phyloP scores from a whole-genome alignment of 257 asterid species.

The Paraleonurus japonicus region DNA sequence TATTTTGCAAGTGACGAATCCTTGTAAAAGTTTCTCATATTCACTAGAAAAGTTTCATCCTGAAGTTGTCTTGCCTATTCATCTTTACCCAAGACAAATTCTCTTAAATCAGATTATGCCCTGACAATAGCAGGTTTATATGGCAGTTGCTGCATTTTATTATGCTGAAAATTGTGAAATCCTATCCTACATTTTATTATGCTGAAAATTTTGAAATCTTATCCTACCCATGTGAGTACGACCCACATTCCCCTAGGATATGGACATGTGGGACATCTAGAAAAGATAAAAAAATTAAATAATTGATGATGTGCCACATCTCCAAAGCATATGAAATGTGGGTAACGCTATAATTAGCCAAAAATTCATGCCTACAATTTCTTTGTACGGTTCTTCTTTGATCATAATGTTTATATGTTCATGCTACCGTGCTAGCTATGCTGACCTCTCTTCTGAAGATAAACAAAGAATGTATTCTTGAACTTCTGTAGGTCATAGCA shows the following conservation, averaged over 20 bases:
- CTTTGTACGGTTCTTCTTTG: not conserved
- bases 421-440: conserved; percentile 14
- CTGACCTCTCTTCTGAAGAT: conserved; percentile 14
- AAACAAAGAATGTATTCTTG: not conserved
- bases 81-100: not conserved
- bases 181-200: not conserved
- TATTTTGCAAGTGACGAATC: conserved; percentile 12
- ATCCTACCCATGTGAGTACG: not conserved
- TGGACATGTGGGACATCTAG: not conserved
- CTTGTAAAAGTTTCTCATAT: not conserved
- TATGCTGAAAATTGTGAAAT: not conserved
- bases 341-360: not conserved
- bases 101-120: conserved; percentile 4
- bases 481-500: conserved; percentile 76
- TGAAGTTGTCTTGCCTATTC: not conserved
- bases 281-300: not conserved
- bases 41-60: not conserved
- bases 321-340: not conserved
- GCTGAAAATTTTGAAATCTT: not conserved
- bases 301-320: not conserved
- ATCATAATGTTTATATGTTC: not conserved
- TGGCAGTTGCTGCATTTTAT: conserved; percentile 17
- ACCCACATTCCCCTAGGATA: not conserved
- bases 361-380: not conserved
- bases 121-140: conserved; percentile 5